These are phyloP conservation scores for Eucalyptus virginea DNA, from an alignment of 345 rosid genomes.

Conservation along the genomic window DNA sequence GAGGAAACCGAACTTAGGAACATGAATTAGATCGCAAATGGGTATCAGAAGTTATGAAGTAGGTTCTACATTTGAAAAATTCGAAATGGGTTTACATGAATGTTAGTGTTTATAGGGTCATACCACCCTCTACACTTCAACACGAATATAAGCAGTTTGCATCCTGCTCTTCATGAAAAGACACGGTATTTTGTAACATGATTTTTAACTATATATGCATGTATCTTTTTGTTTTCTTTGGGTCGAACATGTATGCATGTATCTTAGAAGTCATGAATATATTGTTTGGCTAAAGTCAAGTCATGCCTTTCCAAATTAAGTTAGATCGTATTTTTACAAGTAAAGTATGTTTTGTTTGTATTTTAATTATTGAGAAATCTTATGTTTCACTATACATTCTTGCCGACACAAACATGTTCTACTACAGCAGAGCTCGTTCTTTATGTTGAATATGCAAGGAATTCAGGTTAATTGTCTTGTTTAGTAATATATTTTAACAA, in stretches of 20 bases:
- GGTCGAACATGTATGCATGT: too few species aligned
- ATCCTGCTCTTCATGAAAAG: not conserved
- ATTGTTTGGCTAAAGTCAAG: too few species aligned
- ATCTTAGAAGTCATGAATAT: too few species aligned
- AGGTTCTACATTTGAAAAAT: not conserved
- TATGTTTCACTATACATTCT: not conserved
- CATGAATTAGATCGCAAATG: not conserved
- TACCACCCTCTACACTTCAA: not conserved
- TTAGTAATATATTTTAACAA: not conserved
- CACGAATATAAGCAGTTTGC: not conserved
- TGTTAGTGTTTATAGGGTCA: not conserved
- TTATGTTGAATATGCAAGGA: not conserved
- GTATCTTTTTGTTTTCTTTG: too few species aligned
- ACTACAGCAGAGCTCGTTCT: not conserved
- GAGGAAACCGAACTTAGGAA: not conserved
- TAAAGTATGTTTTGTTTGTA: not conserved
- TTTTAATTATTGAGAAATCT: not conserved
- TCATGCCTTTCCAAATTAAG: too few species aligned
- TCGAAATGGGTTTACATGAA: not conserved
- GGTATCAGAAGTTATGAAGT: not conserved
- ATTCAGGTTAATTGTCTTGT: not conserved
- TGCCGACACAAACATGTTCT: not conserved
- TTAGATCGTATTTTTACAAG: too few species aligned
- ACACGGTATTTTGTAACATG: not conserved
- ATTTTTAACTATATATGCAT: not conserved